Evolutionary conservation across 106 monocot genomes (phyloP), one percentile per base, ranked within the genome.

Genomic region (Dactylorhiza incarnata): DNA sequence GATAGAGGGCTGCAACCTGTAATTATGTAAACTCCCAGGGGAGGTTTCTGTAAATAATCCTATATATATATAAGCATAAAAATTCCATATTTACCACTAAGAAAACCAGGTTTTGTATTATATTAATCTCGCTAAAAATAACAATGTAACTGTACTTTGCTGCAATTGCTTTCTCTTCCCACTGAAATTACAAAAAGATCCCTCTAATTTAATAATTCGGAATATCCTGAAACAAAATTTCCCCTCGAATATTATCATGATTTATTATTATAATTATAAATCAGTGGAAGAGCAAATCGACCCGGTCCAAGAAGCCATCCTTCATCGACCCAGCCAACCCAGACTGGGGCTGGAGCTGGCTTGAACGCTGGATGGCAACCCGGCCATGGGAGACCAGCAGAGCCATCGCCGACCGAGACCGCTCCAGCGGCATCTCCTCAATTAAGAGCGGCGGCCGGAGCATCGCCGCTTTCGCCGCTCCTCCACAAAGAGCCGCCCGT

Each of bases 281-380:
- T 55, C 81, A 93, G 93, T 94, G 91, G 94, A 91, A 78, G 80
- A 88, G 51, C 67, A 72, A 23, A 4, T 83, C 91, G 46, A 82
- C 81, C 7, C 83, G 86, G 78, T 65, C 82, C 13, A 52, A 82
- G 22, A 94, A 81, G n/a, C 76, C 85, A 9, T 75, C 78, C 23
- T 89, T 94, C 84, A 83, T 86, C 3, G 91, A 94, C 61, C 88
- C 81, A 0, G 82, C 72, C 77, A 94, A 94, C 78, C 91, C 82
- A 4, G 79, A 85, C 6, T 94, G 97, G 97, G 91, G 97, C 0
- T 99, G 97, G 97, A 99, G 94, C 89, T 94, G 97, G 97, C 49
- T 89, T 65, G 97, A 97, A 75, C 93, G 94, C 26, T 97, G 97
- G 97, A 91, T 91, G 87, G 79, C 93, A 15, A 79, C 89, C 24